Percentiles rank a stretch among this genome's conserved stretches.
Evolutionary conservation across 2,329 filamentous ascomycete genomes (phyloP).

Genomic region (Simplicillium aogashimaense): DNA sequence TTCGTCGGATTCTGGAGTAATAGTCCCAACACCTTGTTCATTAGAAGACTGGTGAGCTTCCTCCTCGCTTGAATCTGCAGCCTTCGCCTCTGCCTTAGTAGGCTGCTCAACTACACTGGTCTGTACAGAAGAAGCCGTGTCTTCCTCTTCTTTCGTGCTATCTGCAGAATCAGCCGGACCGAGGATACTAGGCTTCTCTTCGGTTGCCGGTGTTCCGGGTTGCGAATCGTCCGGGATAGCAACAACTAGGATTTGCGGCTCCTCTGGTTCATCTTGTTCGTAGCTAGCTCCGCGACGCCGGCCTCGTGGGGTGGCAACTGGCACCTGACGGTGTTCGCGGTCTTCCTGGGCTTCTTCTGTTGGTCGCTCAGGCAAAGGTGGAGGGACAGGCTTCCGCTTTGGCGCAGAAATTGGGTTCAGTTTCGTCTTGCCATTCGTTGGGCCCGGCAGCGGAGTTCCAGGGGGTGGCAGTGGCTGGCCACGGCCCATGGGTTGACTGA

Average conservation of each 20-base stretch:
- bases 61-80: not conserved
- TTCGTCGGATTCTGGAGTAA: not conserved
- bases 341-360: slow-evolving; percentile 17
- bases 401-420: slow-evolving; percentile 47
- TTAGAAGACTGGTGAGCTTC: not conserved
- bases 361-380: slow-evolving; percentile 20
- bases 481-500: slow-evolving; percentile 66
- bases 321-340: slow-evolving; percentile 9
- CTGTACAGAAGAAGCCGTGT: too few species aligned
- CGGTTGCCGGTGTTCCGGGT: slow-evolving; percentile 38
- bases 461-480: slow-evolving; percentile 75
- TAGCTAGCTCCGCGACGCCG: slow-evolving; percentile 25
- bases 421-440: slow-evolving; percentile 50
- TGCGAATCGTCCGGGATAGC: slow-evolving; percentile 55
- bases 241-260: slow-evolving; percentile 52
- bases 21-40: not conserved
- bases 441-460: slow-evolving; percentile 63
- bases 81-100: not conserved
- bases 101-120: not conserved
- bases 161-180: not conserved
- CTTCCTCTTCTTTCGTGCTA: too few species aligned
- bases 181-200: slow-evolving; percentile 14
- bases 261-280: slow-evolving; percentile 22
- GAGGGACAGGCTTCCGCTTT: slow-evolving; percentile 53
- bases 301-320: slow-evolving; percentile 39